phyloP scores from a whole-genome alignment of 495 filamentous ascomycete species.

The Xylaria palmicola region DNA sequence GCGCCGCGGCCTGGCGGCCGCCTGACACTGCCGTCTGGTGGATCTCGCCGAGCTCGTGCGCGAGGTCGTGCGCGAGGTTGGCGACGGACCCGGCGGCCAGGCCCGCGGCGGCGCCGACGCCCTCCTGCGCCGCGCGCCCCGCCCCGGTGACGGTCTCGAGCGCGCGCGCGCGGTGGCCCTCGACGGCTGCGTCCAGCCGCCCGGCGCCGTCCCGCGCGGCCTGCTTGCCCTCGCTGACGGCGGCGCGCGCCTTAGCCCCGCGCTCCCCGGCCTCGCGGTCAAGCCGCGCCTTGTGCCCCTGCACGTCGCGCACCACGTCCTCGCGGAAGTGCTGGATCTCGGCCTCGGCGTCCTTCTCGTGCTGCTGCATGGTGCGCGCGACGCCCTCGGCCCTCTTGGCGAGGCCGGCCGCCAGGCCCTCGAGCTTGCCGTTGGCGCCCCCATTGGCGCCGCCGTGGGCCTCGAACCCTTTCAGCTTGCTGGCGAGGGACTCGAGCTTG shows the following conservation, averaged over 20 bases:
- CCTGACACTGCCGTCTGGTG: background rate
- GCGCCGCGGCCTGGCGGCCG: background rate
- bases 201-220: background rate
- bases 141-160: background rate
- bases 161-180: background rate
- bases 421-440: slow-evolving; percentile 2
- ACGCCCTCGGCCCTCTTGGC: slow-evolving; percentile 12
- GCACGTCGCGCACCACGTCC: slow-evolving; percentile 11
- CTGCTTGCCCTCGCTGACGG: slow-evolving; percentile 16
- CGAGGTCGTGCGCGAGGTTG: slow-evolving; percentile 5
- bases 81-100: background rate
- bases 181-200: background rate
- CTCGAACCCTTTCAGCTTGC: slow-evolving; percentile 18
- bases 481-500: slow-evolving; percentile 17
- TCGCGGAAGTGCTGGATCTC: slow-evolving; percentile 16
- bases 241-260: slow-evolving; percentile 12
- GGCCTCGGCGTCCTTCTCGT: slow-evolving; percentile 18
- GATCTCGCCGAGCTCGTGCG: slow-evolving; percentile 7
- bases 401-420: slow-evolving; percentile 16
- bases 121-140: background rate
- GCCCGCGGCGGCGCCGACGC: background rate
- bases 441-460: too few relatives aligned
- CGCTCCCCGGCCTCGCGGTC: slow-evolving; percentile 19
- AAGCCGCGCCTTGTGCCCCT: slow-evolving; percentile 13
- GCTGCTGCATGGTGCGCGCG: slow-evolving; percentile 16